Base-by-base conservation (phyloP, 2,329 filamentous ascomycete species). In the Cercospora sp. region DNA sequence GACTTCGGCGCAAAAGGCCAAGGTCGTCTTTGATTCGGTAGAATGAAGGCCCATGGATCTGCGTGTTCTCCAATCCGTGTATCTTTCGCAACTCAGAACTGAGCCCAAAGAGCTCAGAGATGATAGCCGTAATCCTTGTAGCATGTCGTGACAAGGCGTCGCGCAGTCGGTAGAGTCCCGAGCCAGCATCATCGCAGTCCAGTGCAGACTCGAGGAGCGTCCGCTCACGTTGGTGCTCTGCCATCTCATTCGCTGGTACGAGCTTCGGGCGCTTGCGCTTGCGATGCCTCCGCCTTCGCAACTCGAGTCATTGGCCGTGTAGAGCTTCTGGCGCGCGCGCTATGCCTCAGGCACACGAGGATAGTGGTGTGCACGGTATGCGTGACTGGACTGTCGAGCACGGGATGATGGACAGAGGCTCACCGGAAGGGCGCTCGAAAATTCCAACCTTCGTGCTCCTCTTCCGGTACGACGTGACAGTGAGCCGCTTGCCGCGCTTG, bases 91-190 rank as follows among this genome's bases (percentile, higher is more conserved):
- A 78, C 8, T 79, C 80, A 59, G 82, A 80, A 65, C 84, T 85
- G 74, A 88, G 84, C 62, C 81, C 81, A 73, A 85, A 87, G 26
- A 88, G 80, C 68, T 86, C 81, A 64, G 83, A 81, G 63, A 88
- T 84, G 30, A 85, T 76, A 33, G 80, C 80, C 26, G 85, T 85
- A 72, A 89, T 85, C 53, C 86, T 83, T 33, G 83, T 81, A 36
- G 82, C 79, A 72, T 83, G 78, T 63, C 85, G 80, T 7, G 84
- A 82, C 60, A 88, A 81, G 70, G 82, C 80, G 65, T 80, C 79
- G 61, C 84, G 78, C 75, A 87, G 86, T 51, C 78, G 74, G 68
- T 80, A 79, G 68, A 89, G 81, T 66, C 66, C 65, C 57, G 63
- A 42, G 10, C 65, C 65, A 16, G 70, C 70, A 63, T 72, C 70